Evolutionary conservation across 1,139 yeast genomes (phyloP).

Genomic region (Hemisphaericaspora xylofermentans): DNA sequence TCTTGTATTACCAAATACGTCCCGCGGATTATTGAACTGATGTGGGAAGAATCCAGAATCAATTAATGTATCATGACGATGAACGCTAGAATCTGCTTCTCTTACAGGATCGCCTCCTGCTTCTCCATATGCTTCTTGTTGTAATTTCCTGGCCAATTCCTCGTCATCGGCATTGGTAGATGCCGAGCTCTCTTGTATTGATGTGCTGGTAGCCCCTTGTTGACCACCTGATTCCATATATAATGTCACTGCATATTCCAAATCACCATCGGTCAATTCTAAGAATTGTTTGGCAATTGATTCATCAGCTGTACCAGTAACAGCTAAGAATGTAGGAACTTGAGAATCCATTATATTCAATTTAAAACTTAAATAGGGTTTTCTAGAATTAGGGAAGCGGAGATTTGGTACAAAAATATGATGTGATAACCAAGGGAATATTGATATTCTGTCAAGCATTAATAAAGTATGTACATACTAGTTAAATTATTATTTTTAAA

Average conservation of each 20-base stretch:
- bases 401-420: too few species aligned
- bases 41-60: conserved; percentile 22
- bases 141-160: conserved; percentile 62
- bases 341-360: conserved; percentile 16
- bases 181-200: background rate
- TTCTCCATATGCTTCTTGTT: conserved; percentile 56
- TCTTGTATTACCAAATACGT: conserved; percentile 43
- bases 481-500: too few species aligned
- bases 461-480: too few species aligned
- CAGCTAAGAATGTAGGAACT: conserved; percentile 75
- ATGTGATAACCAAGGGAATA: too few species aligned
- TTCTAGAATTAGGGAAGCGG: too few species aligned
- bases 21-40: conserved; percentile 24
- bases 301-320: conserved; percentile 74
- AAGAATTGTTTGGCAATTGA: conserved; percentile 74
- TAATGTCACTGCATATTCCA: conserved; percentile 83
- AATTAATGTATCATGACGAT: conserved; percentile 77
- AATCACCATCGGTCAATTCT: conserved; percentile 73
- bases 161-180: conserved; percentile 48
- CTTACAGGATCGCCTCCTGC: conserved; percentile 32
- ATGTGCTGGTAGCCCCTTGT: conserved; percentile 3
- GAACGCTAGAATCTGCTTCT: conserved; percentile 76
- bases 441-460: too few species aligned
- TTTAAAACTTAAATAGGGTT: too few species aligned
- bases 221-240: conserved; percentile 60